Evolutionary conservation across 176 grass and related monocot species (phyloP), one percentile per base, ranked within the genome.

Genomic region (Puya raimondii): DNA sequence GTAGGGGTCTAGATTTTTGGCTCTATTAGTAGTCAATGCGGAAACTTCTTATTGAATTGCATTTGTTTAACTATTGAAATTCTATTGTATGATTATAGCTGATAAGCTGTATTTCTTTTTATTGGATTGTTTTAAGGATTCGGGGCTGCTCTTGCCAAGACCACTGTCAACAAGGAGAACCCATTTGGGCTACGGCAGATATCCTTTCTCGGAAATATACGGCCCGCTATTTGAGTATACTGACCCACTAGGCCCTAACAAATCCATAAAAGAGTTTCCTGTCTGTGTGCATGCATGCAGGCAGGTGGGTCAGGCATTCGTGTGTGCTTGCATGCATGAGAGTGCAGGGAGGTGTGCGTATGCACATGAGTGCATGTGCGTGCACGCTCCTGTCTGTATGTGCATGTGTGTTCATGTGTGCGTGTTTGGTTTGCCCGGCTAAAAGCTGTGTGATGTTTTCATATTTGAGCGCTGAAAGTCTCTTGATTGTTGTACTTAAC

Each of bases 151-250:
- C 88, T 96, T 78, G 84, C 86, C 12, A 92, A 89, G 72, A 83
- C 87, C 64, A 87, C 82, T 21, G 68, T 89, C 29, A 90, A 92
- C 84, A 96, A 92, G 78, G 86, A 96, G 21, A 79, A 92, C 69
- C 73, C 79, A 0, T 92, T 96, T 69, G 93, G 93, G 23, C 73
- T 96, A 57, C 88, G 93, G 11, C 93, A 96, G 76, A 96, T 96
- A 96, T 96, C 93, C 92, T 96, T 51, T 59, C 20, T 48, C 42
- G 4, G 54, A 18, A 59, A 59, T 42, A 59, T 59, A n/a, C 17
- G 1, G 53, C 5, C 13, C 53, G 3, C 53, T 57, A 15, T 18
- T 20, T 17, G 5, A 59, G 15, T 59, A 58, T 1, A 58, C 18
- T 58, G 15, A 59, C 10, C 4, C 54, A 10, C n/a, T 20, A 17